These are phyloP conservation scores for Eruca vesicaria DNA, from an alignment of 441 rosid species.

Conservation along the genomic window DNA sequence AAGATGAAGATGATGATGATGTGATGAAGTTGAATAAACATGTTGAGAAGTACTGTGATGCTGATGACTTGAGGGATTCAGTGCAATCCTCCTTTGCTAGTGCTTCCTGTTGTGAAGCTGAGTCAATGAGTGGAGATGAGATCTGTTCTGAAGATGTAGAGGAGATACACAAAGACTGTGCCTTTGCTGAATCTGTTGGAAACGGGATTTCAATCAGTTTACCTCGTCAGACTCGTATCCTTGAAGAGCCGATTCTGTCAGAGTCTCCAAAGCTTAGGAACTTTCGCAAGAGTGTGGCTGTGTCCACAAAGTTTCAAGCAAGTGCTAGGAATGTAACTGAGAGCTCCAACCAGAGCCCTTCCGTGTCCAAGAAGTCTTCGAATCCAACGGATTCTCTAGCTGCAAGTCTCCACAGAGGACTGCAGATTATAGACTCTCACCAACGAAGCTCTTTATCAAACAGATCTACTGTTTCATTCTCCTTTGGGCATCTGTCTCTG, in stretches of 20 bases:
- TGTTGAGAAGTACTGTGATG: slow-evolving; percentile 46
- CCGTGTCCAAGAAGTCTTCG: slow-evolving; percentile 54
- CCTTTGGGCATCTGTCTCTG: slow-evolving; percentile 78
- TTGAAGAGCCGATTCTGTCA: slow-evolving; percentile 65
- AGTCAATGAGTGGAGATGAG: slow-evolving; percentile 63
- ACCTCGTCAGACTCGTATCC: slow-evolving; percentile 47
- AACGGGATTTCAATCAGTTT: slow-evolving; percentile 53
- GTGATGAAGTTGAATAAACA: slow-evolving; percentile 68
- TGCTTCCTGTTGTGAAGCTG: slow-evolving; percentile 67
- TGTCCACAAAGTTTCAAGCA: slow-evolving; percentile 48
- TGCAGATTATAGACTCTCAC: slow-evolving; percentile 69
- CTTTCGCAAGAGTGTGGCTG: slow-evolving; percentile 57
- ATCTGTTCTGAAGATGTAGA: slow-evolving; percentile 46
- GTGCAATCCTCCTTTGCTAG: slow-evolving; percentile 56
- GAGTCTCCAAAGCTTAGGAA: slow-evolving; percentile 88
- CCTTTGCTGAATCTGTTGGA: slow-evolving; percentile 30
- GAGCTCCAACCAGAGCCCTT: slow-evolving; percentile 42
- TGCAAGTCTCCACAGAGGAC: slow-evolving; percentile 89
- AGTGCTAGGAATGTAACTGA: slow-evolving; percentile 45
- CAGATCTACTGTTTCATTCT: slow-evolving; percentile 75
- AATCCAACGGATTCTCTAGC: slow-evolving; percentile 79
- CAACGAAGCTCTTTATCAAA: slow-evolving; percentile 57
- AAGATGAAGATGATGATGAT: slow-evolving; percentile 49
- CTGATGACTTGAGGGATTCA: slow-evolving; percentile 49
- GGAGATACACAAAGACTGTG: slow-evolving; percentile 38